These are phyloP conservation scores for Jaltomata sinuosa DNA, from an alignment of 257 asterid species.

Conservation along the genomic window DNA sequence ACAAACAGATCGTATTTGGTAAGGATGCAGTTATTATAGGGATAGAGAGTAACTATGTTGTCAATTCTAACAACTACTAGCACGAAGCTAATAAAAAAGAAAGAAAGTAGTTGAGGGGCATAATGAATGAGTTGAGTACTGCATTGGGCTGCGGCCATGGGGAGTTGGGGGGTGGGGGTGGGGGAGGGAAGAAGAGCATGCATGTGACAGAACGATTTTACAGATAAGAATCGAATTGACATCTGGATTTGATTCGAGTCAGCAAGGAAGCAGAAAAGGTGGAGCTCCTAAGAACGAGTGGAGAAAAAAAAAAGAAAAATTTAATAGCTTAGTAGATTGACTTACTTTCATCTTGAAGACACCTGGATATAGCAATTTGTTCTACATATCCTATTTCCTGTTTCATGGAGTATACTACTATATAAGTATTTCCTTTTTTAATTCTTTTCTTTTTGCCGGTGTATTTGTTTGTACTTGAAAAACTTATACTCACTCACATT, in stretches of 20 bases:
- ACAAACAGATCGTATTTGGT: background rate
- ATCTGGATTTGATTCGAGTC: background rate
- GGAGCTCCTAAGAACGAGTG: no score
- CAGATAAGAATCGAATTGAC: background rate
- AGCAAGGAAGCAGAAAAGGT: no score
- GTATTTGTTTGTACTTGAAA: background rate
- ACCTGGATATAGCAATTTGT: background rate
- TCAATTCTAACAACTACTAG: background rate
- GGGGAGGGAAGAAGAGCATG: background rate
- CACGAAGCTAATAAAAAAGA: background rate
- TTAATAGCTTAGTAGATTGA: no score
- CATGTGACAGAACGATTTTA: constrained; percentile 8
- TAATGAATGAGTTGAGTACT: background rate
- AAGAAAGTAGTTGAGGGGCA: constrained; percentile 5
- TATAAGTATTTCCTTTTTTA: no score
- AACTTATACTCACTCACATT: background rate
- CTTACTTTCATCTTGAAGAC: no score
- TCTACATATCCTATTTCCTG: background rate
- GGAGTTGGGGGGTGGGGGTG: background rate
- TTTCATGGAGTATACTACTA: background rate
- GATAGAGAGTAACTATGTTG: background rate
- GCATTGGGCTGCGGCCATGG: constrained; percentile 6
- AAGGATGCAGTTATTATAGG: background rate
- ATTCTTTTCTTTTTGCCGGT: background rate
- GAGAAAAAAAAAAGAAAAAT: no score